Evolutionary conservation across 169 alveolate genomes (phyloP).

Genomic region (Miamiensis avidus): DNA sequence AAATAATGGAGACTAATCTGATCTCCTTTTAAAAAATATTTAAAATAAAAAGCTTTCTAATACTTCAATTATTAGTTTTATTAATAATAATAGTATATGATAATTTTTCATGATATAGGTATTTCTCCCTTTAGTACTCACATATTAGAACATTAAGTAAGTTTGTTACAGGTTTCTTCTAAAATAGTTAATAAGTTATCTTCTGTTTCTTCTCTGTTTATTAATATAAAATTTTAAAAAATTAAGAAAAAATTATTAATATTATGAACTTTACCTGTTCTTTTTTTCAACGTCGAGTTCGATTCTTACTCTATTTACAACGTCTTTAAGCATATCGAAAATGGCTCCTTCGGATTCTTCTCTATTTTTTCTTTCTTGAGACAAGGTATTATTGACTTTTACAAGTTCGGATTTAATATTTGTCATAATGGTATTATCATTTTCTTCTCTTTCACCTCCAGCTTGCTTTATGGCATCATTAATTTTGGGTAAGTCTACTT

Average conservation of each 20-base stretch:
- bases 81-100: no score
- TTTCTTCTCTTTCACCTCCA: slow-evolving; percentile 46
- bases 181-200: slow-evolving; percentile 58
- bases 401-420: slow-evolving; percentile 63
- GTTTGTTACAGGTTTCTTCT: slow-evolving; percentile 71
- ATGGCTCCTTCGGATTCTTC: slow-evolving; percentile 72
- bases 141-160: not conserved
- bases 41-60: no score
- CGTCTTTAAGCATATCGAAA: slow-evolving; percentile 66
- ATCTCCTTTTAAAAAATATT: no score
- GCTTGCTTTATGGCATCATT: slow-evolving; percentile 40
- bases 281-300: slow-evolving; percentile 74
- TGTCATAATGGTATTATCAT: slow-evolving; percentile 48
- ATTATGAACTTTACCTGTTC: slow-evolving; percentile 20
- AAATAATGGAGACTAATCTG: no score
- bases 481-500: slow-evolving; percentile 44
- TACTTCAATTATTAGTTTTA: no score
- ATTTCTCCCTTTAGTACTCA: no score
- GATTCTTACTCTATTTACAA: slow-evolving; percentile 62
- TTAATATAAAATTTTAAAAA: not conserved
- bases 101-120: no score
- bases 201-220: slow-evolving; percentile 68
- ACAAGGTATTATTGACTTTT: slow-evolving; percentile 47
- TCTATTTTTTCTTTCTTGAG: slow-evolving; percentile 52
- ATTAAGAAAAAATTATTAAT: not conserved